Conservation (phyloP, 768 basidiomycete genomes). For the Trametes punicea region DNA sequence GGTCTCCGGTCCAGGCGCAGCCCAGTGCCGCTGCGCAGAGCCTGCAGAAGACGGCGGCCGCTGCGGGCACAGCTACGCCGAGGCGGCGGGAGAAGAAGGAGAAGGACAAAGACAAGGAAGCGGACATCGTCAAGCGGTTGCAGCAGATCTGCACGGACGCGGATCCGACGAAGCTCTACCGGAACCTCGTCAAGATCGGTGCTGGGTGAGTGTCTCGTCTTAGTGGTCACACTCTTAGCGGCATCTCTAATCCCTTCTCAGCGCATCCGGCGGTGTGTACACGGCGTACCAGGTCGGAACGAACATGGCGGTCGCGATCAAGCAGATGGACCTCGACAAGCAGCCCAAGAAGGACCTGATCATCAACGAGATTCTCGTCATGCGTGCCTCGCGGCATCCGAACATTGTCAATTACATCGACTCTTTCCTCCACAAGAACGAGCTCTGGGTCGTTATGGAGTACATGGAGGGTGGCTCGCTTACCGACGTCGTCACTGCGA, state of each 20-base stretch:
- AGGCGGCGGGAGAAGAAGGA: conserved; percentile 85
- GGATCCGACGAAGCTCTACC: conserved; percentile 91
- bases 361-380: conserved; percentile 99
- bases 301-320: conserved; percentile 94
- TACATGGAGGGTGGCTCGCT: conserved; percentile 97
- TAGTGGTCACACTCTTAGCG: not conserved
- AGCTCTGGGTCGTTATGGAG: conserved; percentile 99
- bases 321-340: conserved; percentile 99
- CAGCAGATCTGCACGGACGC: conserved; percentile 96
- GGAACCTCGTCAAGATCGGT: conserved; percentile 94
- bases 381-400: conserved; percentile 95
- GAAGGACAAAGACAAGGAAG: conserved; percentile 71
- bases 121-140: conserved; percentile 87
- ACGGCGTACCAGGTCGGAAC: conserved; percentile 97
- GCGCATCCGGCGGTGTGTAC: conserved; percentile 96
- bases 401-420: conserved; percentile 99
- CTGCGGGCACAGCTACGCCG: conserved; percentile 73
- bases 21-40: conserved; percentile 63
- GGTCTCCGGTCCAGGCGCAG: conserved; percentile 37
- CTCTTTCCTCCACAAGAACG: conserved; percentile 96
- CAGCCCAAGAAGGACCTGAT: conserved; percentile 99
- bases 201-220: conserved; percentile 69
- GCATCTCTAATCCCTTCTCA: conserved; percentile 31
- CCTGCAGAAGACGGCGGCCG: conserved; percentile 54
- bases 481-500: conserved; percentile 94